Percentiles rank a stretch among this genome's conserved stretches.
phyloP scores from a whole-genome alignment of 1,284 basidiomycete genomes.

The Moesziomyces parantarcticus region DNA sequence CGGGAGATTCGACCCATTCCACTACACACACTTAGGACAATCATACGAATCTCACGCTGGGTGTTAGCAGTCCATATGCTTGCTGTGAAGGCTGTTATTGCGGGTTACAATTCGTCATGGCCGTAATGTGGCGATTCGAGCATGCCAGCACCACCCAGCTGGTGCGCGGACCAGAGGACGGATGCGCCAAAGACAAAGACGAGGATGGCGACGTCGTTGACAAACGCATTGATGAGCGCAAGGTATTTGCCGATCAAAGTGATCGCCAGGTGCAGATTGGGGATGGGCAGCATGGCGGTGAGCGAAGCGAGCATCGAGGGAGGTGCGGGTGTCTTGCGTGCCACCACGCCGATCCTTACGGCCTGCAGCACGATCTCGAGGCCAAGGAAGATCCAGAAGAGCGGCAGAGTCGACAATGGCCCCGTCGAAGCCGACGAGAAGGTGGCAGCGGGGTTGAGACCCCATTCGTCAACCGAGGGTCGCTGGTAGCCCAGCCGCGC shows the following conservation, averaged over 20 bases:
- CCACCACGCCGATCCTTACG: conserved; percentile 45
- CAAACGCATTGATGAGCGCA: conserved; percentile 36
- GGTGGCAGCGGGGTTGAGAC: not conserved
- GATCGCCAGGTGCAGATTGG: conserved; percentile 28
- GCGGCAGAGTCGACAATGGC: conserved; percentile 27
- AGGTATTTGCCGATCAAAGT: conserved; percentile 31
- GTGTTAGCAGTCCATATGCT: not conserved
- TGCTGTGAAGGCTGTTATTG: not conserved
- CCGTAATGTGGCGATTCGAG: conserved; percentile 12
- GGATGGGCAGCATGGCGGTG: conserved; percentile 37
- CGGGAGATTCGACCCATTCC: not conserved
- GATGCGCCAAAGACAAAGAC: conserved; percentile 53
- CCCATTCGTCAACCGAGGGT: conserved; percentile 28
- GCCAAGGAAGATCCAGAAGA: conserved; percentile 65
- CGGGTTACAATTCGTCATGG: conserved; percentile 34
- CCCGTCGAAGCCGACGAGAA: not conserved
- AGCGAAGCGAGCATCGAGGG: conserved; percentile 35
- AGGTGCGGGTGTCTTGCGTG: conserved; percentile 32
- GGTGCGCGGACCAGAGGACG: conserved; percentile 38
- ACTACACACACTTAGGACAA: not conserved
- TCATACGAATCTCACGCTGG: not conserved
- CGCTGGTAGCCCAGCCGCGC: conserved; percentile 54
- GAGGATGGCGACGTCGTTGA: conserved; percentile 53
- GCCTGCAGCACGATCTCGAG: conserved; percentile 60
- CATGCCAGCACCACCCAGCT: conserved; percentile 32